These are phyloP conservation scores for Mycena venus DNA, from an alignment of 768 basidiomycete species.

Conservation along the genomic window DNA sequence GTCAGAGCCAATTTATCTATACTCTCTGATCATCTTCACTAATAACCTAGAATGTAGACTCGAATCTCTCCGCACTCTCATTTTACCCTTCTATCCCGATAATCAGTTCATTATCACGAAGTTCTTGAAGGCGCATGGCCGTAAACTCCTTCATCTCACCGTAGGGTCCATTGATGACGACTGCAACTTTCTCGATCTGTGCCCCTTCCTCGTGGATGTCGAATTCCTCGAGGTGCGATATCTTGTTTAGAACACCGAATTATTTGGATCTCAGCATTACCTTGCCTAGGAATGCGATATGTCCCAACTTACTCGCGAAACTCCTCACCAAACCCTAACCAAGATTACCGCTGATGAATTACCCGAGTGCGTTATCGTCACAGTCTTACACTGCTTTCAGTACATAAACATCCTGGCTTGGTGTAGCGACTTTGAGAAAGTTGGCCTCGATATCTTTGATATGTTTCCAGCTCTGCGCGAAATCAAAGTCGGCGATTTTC, in stretches of 20 bases:
- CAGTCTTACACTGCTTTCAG: too few relatives aligned
- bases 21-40: not conserved
- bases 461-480: not conserved
- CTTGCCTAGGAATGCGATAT: conserved; percentile 2
- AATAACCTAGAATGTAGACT: not conserved
- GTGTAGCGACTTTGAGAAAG: not conserved
- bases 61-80: not conserved
- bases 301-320: not conserved
- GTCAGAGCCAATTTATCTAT: not conserved
- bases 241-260: too few relatives aligned
- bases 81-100: not conserved
- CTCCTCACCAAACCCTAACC: not conserved
- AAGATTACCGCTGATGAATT: not conserved
- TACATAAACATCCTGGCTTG: not conserved
- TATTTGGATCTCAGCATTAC: not conserved
- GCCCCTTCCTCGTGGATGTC: not conserved
- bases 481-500: not conserved
- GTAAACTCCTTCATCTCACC: not conserved
- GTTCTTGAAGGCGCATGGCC: not conserved
- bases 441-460: not conserved
- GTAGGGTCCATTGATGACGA: not conserved
- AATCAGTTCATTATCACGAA: not conserved
- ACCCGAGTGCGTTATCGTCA: not conserved
- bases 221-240: not conserved
- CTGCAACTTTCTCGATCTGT: not conserved